Conservation (phyloP, 352 stramenopile genomes). For the Globisporangium parvum region DNA sequence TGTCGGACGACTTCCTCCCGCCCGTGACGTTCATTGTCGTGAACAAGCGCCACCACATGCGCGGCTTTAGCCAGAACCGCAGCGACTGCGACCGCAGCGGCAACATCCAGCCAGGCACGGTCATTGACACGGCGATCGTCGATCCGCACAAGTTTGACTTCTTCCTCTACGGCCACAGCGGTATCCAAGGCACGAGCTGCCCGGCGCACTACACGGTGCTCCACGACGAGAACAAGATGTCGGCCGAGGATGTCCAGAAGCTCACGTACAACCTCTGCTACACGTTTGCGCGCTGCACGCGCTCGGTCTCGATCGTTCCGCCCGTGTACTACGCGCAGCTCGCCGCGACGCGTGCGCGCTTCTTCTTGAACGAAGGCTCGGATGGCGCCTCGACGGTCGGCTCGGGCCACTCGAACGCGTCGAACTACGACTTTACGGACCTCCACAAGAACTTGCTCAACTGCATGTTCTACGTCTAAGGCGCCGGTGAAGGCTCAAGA, state of each 20-base stretch:
- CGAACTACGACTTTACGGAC: slow-evolving; percentile 15
- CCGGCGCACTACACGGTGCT: slow-evolving; percentile 65
- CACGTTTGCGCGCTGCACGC: slow-evolving; percentile 61
- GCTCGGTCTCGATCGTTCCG: slow-evolving; percentile 60
- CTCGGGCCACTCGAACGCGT: slow-evolving; percentile 13
- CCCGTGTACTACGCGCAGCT: slow-evolving; percentile 70
- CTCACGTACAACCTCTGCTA: slow-evolving; percentile 55
- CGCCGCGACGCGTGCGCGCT: slow-evolving; percentile 50
- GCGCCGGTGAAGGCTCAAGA: too few relatives aligned
- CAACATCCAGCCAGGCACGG: slow-evolving; percentile 37
- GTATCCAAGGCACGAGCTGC: slow-evolving; percentile 60
- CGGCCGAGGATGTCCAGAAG: slow-evolving; percentile 29
- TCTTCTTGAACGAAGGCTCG: slow-evolving; percentile 36
- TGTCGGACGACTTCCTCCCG: slow-evolving; percentile 41
- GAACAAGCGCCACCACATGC: slow-evolving; percentile 70
- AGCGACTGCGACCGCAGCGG: slow-evolving; percentile 31
- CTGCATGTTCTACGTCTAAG: slow-evolving; percentile 17
- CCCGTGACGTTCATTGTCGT: slow-evolving; percentile 67
- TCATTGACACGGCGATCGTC: slow-evolving; percentile 57
- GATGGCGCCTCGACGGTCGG: slow-evolving; percentile 15
- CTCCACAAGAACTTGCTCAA: slow-evolving; percentile 15
- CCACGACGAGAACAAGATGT: slow-evolving; percentile 48
- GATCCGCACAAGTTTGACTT: slow-evolving; percentile 64
- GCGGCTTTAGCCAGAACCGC: slow-evolving; percentile 25
- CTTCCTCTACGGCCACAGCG: slow-evolving; percentile 61